These are phyloP conservation scores for Fusarium cicatricum DNA, from an alignment of 2,329 filamentous ascomycete species.

Conservation along the genomic window DNA sequence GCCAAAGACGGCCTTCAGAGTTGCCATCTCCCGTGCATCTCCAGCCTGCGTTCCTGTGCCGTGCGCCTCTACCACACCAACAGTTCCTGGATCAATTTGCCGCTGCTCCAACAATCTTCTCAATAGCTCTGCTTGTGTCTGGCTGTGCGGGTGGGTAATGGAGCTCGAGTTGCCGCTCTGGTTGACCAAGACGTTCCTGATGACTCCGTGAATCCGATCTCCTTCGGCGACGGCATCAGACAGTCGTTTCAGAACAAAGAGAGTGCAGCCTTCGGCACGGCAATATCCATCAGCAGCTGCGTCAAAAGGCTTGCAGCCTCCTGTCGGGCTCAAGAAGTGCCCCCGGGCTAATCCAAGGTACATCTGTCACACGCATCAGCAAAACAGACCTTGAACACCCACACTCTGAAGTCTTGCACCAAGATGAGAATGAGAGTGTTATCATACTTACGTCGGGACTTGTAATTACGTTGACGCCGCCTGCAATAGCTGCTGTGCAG, in stretches of 20 bases:
- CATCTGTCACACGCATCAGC: too few relatives aligned
- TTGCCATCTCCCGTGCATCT: conserved; percentile 84
- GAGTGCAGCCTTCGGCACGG: conserved; percentile 57
- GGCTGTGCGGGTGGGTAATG: conserved; percentile 75
- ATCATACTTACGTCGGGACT: conserved; percentile 72
- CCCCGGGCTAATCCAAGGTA: too few relatives aligned
- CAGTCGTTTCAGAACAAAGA: conserved; percentile 58
- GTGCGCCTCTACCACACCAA: conserved; percentile 91
- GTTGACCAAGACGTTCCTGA: conserved; percentile 71
- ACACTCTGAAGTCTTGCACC: too few relatives aligned
- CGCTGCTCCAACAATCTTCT: conserved; percentile 73
- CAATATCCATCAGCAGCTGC: conserved; percentile 59
- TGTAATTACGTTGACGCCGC: conserved; percentile 74
- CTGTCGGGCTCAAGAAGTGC: conserved; percentile 38
- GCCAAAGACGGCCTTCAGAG: conserved; percentile 67
- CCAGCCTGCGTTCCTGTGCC: conserved; percentile 91
- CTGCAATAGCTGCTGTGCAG: conserved; percentile 82
- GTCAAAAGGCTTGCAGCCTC: conserved; percentile 47
- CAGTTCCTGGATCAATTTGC: conserved; percentile 76
- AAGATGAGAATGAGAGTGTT: too few relatives aligned
- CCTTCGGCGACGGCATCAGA: conserved; percentile 56
- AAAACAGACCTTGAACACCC: too few relatives aligned
- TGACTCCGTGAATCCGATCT: conserved; percentile 66
- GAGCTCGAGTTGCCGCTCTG: conserved; percentile 75
- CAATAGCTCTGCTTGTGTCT: conserved; percentile 69